These are phyloP conservation scores for Euphorbia tirucalli DNA, from an alignment of 345 rosid species.

Conservation along the genomic window DNA sequence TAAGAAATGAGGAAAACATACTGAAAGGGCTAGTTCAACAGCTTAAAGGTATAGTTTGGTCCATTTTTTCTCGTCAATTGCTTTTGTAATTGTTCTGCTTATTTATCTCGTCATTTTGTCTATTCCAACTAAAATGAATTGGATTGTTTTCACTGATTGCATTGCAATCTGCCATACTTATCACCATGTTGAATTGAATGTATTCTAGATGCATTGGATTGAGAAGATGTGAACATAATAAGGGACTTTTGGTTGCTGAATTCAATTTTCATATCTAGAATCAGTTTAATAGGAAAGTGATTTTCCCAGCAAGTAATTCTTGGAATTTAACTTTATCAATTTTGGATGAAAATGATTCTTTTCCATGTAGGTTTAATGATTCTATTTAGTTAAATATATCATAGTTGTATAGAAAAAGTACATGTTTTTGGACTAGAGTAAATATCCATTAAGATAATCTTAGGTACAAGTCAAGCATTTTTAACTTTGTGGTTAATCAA, in stretches of 20 bases:
- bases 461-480: too few species aligned
- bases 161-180: neutral
- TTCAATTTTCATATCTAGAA: neutral
- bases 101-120: neutral
- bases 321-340: too few species aligned
- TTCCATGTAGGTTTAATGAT: neutral
- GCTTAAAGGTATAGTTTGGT: constrained; percentile 60
- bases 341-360: too few species aligned
- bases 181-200: neutral
- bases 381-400: neutral
- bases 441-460: too few species aligned
- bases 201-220: neutral
- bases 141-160: neutral
- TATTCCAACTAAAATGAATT: neutral
- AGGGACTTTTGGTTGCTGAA: neutral
- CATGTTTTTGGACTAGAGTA: too few species aligned
- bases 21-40: constrained; percentile 73
- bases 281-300: too few species aligned
- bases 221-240: constrained; percentile 1
- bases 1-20: constrained; percentile 69
- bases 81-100: neutral
- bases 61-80: neutral
- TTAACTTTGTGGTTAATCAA: too few species aligned
- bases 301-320: too few species aligned
- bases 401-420: too few species aligned